Conservation (phyloP, 1,284 basidiomycete species). For the Rhodotorula sp. region DNA sequence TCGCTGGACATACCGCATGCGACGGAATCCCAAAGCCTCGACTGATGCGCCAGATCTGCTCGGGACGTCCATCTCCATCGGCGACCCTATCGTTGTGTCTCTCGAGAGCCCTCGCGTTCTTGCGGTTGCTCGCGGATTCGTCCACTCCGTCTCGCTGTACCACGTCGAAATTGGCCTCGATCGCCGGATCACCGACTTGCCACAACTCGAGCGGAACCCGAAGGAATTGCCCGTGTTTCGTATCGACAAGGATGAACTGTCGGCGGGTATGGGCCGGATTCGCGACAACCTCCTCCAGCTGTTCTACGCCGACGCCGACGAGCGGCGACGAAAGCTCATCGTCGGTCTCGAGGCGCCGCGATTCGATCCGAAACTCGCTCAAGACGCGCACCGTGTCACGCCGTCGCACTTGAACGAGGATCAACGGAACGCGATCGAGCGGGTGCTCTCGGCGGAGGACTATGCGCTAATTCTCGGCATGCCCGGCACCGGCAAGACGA, state of each 20-base stretch:
- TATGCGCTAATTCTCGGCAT: slow-evolving; percentile 92
- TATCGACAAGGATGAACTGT: slow-evolving; percentile 90
- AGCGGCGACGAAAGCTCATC: slow-evolving; percentile 65
- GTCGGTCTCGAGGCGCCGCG: slow-evolving; percentile 74
- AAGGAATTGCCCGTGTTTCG: slow-evolving; percentile 59
- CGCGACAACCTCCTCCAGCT: slow-evolving; percentile 85
- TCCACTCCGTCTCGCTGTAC: slow-evolving; percentile 66
- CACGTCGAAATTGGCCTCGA: slow-evolving; percentile 75
- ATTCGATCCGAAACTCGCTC: slow-evolving; percentile 53
- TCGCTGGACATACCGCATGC: slow-evolving; percentile 64
- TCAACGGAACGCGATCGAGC: slow-evolving; percentile 70
- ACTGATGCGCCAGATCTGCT: slow-evolving; percentile 57
- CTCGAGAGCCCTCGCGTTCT: slow-evolving; percentile 81
- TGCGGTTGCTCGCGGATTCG: slow-evolving; percentile 79
- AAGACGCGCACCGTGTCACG: slow-evolving; percentile 18
- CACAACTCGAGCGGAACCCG: slow-evolving; percentile 45
- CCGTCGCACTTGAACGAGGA: slow-evolving; percentile 63
- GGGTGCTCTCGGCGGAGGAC: slow-evolving; percentile 75
- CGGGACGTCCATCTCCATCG: slow-evolving; percentile 70
- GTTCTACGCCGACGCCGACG: slow-evolving; percentile 69
- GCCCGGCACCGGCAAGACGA: slow-evolving; percentile 98
- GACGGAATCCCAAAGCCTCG: neutral
- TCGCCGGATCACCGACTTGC: slow-evolving; percentile 60
- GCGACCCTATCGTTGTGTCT: slow-evolving; percentile 75
- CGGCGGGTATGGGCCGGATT: slow-evolving; percentile 79